Conservation (phyloP, 495 filamentous ascomycete species). For the Cercophora newfieldiana region DNA sequence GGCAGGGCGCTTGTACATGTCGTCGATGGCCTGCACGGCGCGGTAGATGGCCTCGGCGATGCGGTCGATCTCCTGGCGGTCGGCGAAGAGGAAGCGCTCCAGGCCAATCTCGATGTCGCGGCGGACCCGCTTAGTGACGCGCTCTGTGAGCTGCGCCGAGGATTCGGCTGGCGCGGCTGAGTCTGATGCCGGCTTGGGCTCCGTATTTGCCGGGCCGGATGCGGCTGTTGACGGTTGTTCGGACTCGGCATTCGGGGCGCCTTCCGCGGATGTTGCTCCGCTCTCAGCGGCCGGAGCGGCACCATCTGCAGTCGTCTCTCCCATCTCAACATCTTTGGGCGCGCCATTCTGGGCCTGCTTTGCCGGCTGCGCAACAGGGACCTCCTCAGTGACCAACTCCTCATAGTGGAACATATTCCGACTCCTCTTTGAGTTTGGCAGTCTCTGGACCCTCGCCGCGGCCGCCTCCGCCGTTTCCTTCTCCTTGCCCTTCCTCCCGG, state of each 20-base stretch:
- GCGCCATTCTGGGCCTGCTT: slow-evolving; percentile 1
- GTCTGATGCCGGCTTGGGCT: slow-evolving; percentile 15
- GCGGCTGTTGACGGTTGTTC: slow-evolving; percentile 7
- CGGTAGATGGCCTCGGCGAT: slow-evolving; percentile 82
- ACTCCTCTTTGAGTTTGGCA: slow-evolving; percentile 81
- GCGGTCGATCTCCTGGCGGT: slow-evolving; percentile 68
- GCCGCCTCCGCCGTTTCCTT: slow-evolving; percentile 60
- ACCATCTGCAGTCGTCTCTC: slow-evolving; percentile 14
- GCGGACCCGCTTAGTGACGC: slow-evolving; percentile 49
- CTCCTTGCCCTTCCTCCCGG: slow-evolving; percentile 48
- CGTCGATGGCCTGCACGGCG: slow-evolving; percentile 73
- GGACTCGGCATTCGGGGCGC: slow-evolving; percentile 14
- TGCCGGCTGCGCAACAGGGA: slow-evolving; percentile 33
- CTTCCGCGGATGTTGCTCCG: background rate
- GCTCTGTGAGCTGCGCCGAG: slow-evolving; percentile 26
- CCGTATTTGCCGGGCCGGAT: slow-evolving; percentile 3
- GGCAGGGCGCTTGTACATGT: slow-evolving; percentile 74
- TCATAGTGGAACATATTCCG: slow-evolving; percentile 80
- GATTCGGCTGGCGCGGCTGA: slow-evolving; percentile 14
- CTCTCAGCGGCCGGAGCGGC: slow-evolving; percentile 1
- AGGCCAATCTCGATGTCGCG: slow-evolving; percentile 82
- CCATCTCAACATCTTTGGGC: slow-evolving; percentile 27
- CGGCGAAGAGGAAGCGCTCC: slow-evolving; percentile 83
- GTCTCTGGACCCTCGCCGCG: slow-evolving; percentile 53
- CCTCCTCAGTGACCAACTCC: slow-evolving; percentile 67